Evolutionary conservation across 208 protist genomes (phyloP).

Genomic region (Leishmania gerbilli): DNA sequence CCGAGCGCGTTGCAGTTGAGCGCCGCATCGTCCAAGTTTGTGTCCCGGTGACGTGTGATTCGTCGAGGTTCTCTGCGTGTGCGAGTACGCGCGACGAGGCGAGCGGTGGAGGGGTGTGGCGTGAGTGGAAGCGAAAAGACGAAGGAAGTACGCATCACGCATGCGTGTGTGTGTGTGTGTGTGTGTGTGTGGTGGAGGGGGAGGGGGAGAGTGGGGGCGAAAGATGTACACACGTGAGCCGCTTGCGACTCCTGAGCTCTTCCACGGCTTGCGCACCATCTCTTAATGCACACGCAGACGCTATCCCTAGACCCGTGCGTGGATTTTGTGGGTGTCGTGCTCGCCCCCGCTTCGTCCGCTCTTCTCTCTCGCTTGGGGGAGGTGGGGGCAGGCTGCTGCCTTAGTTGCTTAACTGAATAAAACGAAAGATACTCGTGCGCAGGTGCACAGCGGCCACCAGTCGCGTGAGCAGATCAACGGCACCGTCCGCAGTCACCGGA

Average conservation of each 20-base stretch:
- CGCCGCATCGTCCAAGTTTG: neutral
- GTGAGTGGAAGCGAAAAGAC: neutral
- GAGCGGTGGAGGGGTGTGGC: neutral
- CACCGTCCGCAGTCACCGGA: neutral
- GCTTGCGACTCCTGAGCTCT: neutral
- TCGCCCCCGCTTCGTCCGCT: neutral
- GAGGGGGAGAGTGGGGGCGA: neutral
- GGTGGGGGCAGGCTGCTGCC: neutral
- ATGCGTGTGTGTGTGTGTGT: neutral
- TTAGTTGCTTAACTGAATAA: constrained; percentile 3
- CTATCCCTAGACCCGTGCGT: neutral
- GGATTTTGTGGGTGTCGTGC: neutral
- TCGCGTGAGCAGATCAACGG: neutral
- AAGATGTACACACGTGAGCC: neutral
- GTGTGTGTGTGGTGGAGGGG: neutral
- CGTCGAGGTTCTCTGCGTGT: neutral
- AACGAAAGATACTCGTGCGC: neutral
- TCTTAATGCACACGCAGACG: neutral
- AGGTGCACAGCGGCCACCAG: neutral
- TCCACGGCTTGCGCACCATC: neutral
- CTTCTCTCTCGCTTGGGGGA: neutral
- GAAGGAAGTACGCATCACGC: neutral
- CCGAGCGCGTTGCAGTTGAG: neutral
- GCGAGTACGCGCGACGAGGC: neutral
- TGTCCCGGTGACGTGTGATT: neutral